These are phyloP conservation scores for Lachancea waltii DNA, from an alignment of 805 yeast genomes.

Conservation along the genomic window DNA sequence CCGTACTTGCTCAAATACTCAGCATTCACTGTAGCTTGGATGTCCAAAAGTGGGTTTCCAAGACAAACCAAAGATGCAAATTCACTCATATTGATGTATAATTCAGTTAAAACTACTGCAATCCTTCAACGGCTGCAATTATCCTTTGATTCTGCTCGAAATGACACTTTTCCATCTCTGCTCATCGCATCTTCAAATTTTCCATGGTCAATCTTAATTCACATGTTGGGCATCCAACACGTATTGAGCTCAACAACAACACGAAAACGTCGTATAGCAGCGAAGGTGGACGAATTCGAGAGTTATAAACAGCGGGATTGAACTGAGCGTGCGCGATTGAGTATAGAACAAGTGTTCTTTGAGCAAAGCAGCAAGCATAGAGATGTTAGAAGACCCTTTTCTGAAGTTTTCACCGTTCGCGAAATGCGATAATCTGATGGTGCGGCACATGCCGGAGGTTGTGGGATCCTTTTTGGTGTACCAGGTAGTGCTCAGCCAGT, in stretches of 20 bases:
- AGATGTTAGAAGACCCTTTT: conserved; percentile 28
- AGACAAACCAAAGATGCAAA: conserved; percentile 55
- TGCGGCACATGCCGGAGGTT: conserved; percentile 73
- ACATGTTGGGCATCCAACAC: no score
- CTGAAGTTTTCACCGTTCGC: conserved; percentile 26
- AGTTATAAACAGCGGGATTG: no score
- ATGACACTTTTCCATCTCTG: no score
- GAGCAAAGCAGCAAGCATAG: no score
- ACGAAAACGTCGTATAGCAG: neutral
- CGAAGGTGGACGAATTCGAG: no score
- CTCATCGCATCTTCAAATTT: no score
- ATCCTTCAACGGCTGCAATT: no score
- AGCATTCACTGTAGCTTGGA: conserved; percentile 68
- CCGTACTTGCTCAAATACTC: conserved; percentile 73
- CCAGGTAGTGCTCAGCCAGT: conserved; percentile 40
- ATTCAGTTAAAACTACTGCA: neutral
- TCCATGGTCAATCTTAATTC: no score
- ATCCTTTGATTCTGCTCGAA: no score
- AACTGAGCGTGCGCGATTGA: no score
- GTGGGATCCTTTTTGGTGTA: conserved; percentile 55
- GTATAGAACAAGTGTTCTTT: neutral
- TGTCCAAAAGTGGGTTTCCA: conserved; percentile 88
- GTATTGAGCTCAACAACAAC: no score
- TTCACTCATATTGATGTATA: neutral
- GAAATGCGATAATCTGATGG: conserved; percentile 37